Percentiles rank a stretch among this genome's conserved stretches.
phyloP scores from a whole-genome alignment of 2,329 filamentous ascomycete genomes.

The Knoxdaviesia capensis region DNA sequence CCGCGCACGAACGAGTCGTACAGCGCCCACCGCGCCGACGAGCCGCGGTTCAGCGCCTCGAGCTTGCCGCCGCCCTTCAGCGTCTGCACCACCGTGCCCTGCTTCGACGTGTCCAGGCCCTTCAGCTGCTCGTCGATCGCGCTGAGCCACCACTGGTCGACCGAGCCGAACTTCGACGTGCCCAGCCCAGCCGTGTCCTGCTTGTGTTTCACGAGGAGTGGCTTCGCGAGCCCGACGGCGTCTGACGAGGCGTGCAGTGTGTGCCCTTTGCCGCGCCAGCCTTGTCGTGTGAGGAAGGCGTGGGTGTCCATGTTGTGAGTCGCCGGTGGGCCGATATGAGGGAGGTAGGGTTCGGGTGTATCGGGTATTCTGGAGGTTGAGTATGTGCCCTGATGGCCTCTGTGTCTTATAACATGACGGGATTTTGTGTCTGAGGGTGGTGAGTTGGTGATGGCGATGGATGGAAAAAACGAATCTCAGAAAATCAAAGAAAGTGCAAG shows the following conservation, averaged over 20 bases:
- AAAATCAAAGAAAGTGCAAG: too few relatives aligned
- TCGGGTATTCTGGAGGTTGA: too few relatives aligned
- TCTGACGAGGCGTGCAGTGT: constrained; percentile 61
- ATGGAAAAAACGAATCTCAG: too few relatives aligned
- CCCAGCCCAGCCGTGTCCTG: constrained; percentile 66
- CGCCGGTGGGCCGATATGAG: too few relatives aligned
- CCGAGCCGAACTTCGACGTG: constrained; percentile 44
- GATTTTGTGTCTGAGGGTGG: too few relatives aligned
- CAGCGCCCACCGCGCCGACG: constrained; percentile 39
- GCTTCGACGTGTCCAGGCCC: constrained; percentile 45
- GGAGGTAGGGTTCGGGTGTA: too few relatives aligned
- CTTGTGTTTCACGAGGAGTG: constrained; percentile 67
- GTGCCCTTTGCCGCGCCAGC: constrained; percentile 79
- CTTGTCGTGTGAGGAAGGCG: constrained; percentile 64
- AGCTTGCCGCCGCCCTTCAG: constrained; percentile 33
- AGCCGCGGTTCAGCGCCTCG: constrained; percentile 15
- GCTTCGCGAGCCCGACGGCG: constrained; percentile 58
- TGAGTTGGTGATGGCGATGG: too few relatives aligned
- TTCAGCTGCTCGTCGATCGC: constrained; percentile 85
- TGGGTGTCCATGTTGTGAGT: constrained; percentile 51
- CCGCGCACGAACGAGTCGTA: constrained; percentile 77
- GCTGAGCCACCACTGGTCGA: constrained; percentile 92
- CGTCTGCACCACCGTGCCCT: constrained; percentile 35
- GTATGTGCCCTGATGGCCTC: too few relatives aligned
- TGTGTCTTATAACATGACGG: too few relatives aligned